A percentile compares a stretch with the other conserved stretches of the same genome.
Conservation (phyloP, 805 yeast species). For the Ogataea trehaloabstinens region DNA sequence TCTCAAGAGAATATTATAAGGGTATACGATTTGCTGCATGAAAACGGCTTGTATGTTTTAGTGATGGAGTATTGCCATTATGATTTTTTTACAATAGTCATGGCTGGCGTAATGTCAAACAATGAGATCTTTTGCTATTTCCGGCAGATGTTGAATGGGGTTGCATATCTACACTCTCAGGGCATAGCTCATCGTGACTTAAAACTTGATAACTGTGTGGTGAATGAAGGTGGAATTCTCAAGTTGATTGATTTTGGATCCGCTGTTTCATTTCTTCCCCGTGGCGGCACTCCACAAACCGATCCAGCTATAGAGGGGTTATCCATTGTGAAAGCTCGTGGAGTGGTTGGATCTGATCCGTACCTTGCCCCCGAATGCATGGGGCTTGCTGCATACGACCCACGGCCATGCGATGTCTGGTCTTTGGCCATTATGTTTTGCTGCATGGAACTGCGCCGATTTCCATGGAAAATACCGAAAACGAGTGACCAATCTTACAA, state of each 20-base stretch:
- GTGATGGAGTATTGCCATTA: constrained; percentile 92
- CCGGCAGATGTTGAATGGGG: constrained; percentile 76
- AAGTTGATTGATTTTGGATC: constrained; percentile 94
- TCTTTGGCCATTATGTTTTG: constrained; percentile 88
- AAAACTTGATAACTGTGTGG: constrained; percentile 92
- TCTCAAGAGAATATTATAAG: constrained; percentile 78
- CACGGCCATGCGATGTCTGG: constrained; percentile 90
- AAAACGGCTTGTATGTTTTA: constrained; percentile 59
- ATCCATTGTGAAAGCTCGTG: constrained; percentile 61
- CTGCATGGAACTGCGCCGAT: constrained; percentile 81
- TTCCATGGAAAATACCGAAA: constrained; percentile 97
- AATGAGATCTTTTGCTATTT: constrained; percentile 78
- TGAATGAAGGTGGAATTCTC: constrained; percentile 66
- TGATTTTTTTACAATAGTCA: constrained; percentile 90
- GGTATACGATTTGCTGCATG: constrained; percentile 77
- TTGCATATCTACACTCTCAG: constrained; percentile 67
- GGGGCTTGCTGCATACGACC: constrained; percentile 58
- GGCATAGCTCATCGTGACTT: constrained; percentile 93
- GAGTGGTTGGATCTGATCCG: constrained; percentile 95
- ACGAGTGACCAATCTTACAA: constrained; percentile 69
- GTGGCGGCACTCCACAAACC: constrained; percentile 24
- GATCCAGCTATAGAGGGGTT: constrained; percentile 34
- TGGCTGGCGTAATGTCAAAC: constrained; percentile 76
- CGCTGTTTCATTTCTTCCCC: constrained; percentile 68
- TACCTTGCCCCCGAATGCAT: constrained; percentile 93